phyloP scores from a whole-genome alignment of 2,329 filamentous ascomycete genomes.

The Waltergamsia citrina region DNA sequence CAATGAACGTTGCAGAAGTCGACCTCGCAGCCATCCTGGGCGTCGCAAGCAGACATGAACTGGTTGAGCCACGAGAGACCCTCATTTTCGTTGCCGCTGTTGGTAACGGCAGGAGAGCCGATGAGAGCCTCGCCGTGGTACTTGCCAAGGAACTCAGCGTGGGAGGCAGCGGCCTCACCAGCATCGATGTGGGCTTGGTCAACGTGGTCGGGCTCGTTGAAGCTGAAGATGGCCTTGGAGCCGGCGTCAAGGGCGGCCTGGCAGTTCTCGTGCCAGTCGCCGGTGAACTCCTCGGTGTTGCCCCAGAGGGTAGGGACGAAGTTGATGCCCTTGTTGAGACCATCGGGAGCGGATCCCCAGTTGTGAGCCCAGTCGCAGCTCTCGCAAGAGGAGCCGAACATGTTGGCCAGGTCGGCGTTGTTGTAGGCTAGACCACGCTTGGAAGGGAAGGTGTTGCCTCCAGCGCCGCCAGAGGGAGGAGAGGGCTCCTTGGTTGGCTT shows the following conservation, averaged over 20 bases:
- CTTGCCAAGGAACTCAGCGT: slow-evolving; percentile 45
- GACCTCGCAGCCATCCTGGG: slow-evolving; percentile 32
- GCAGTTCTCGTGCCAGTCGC: slow-evolving; percentile 40
- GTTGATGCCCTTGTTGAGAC: slow-evolving; percentile 33
- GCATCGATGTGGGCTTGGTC: slow-evolving; percentile 50
- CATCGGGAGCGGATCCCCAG: slow-evolving; percentile 45
- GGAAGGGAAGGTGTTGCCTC: slow-evolving; percentile 11
- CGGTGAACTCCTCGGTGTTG: slow-evolving; percentile 28
- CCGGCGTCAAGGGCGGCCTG: slow-evolving; percentile 42
- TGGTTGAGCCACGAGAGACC: slow-evolving; percentile 47
- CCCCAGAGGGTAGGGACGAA: slow-evolving; percentile 62
- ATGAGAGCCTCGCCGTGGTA: slow-evolving; percentile 41
- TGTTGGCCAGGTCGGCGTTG: slow-evolving; percentile 38
- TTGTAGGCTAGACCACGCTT: slow-evolving; percentile 68
- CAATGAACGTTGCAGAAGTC: slow-evolving; percentile 57
- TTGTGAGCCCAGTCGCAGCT: slow-evolving; percentile 56
- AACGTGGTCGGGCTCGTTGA: slow-evolving; percentile 62
- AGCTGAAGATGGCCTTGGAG: slow-evolving; percentile 49
- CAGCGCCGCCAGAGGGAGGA: slow-evolving; percentile 2
- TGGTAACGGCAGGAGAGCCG: slow-evolving; percentile 51
- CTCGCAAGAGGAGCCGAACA: slow-evolving; percentile 33
- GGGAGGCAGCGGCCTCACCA: slow-evolving; percentile 38
- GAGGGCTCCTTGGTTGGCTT: slow-evolving; percentile 4
- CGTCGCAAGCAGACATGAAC: slow-evolving; percentile 42
- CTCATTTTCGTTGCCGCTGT: slow-evolving; percentile 37